Percentiles rank a stretch among this genome's conserved stretches.
These are phyloP conservation scores for Solanum habrochaites DNA, from an alignment of 257 asterid genomes.

Conservation along the genomic window DNA sequence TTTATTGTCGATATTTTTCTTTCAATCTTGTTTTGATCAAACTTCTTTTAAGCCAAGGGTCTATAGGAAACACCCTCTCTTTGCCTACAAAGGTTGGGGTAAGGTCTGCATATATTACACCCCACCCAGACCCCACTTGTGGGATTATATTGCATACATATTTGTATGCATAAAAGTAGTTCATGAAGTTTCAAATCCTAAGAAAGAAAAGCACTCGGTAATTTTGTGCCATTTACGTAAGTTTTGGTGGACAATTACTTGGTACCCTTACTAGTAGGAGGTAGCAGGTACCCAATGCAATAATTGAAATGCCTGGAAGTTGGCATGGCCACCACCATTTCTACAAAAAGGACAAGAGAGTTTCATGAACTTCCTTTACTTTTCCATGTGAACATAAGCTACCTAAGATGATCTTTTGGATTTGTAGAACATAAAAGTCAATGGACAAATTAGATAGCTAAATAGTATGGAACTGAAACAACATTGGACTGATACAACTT, in stretches of 20 bases:
- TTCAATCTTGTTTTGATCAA: not conserved
- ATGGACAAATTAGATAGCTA: not conserved
- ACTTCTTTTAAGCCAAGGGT: not conserved
- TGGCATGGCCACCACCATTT: not conserved
- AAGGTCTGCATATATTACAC: not conserved
- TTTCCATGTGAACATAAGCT: not conserved
- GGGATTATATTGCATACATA: not conserved
- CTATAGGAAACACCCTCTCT: not conserved
- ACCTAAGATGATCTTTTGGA: not conserved
- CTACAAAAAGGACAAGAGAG: not conserved
- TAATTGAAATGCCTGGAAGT: not conserved
- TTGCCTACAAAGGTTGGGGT: not conserved
- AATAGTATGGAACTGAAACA: not conserved
- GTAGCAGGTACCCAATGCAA: not conserved
- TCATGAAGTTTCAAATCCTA: not conserved
- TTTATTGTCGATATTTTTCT: not conserved
- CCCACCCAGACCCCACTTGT: not conserved
- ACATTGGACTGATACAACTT: not conserved
- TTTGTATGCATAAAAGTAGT: not conserved
- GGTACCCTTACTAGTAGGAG: not conserved
- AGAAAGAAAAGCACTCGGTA: not conserved
- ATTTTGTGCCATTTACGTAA: not conserved
- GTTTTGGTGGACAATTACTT: not conserved
- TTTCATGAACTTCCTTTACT: not conserved
- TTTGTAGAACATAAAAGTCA: not conserved